Base-by-base conservation (phyloP, 2,329 filamentous ascomycete genomes). In the Capronia epimyces region DNA sequence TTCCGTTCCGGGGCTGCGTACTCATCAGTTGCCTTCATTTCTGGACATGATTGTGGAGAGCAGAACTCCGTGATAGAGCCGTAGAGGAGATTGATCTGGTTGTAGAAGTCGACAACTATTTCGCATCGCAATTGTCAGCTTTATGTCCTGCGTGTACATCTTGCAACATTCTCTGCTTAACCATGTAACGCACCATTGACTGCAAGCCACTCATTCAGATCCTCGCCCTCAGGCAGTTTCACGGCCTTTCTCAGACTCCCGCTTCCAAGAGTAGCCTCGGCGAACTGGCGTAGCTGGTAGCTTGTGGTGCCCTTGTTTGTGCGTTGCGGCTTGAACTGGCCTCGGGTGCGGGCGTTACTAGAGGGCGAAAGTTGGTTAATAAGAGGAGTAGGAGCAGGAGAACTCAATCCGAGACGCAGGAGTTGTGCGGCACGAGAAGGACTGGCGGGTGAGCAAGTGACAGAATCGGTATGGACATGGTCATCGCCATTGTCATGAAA, bases 21-120 rank as follows among this genome's bases (percentile, higher is more conserved):
- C 86, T 98, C 93, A 73, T 98, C 94, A 8, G 93, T 98, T n/a
- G 93, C 93, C 72, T 98, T 98, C 93, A 98, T 98, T 74, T 97
- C 93, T 0, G 93, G 93, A 69, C 93, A 98, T 59, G 89, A 89
- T 67, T 93, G 86, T 25, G 93, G 91, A 21, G 93, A 97, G 77
- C 93, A 98, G 72, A 98, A 98, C 68, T 98, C 93, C 53, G 93
- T 98, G 67, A 98, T 98, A 60, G 93, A 93, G 53, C 94, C 94
- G 69, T 98, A 98, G 53, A 98, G 84, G 29, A 98, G 80, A 73
- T 98, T 98, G 76, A 98, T 95, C 72, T 98, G 93, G 75, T 98
- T 98, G 81, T 98, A 98, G 72, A 98, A 98, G 72, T 98, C 93
- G 75, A 98, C 93, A 75, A 98, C 90, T 95, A 61, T 46, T 36